Base-by-base conservation (phyloP, 1,284 basidiomycete species). In the Neonothopanus nambi region DNA sequence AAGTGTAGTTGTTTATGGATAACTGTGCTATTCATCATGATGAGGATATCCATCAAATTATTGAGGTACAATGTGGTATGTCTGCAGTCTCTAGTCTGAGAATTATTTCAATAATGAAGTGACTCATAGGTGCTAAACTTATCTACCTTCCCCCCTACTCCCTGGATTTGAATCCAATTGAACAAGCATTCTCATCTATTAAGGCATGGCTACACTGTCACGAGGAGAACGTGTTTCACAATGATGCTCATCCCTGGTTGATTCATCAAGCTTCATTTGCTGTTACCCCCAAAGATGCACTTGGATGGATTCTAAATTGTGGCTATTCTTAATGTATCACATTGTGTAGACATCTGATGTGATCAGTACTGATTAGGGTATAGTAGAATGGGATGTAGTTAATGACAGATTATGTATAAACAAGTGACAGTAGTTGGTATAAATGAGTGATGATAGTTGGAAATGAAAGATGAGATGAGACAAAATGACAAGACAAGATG, bases 81-180 rank as follows among this genome's bases (percentile, higher is more conserved):
- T 49, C 15, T 18, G 17, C 33, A 18, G 28, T 21, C 21, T 5
- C 9, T 15, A n/a, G 7, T 49, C 20, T 13, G 28, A n/a, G n/a
- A n/a, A n/a, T n/a, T n/a, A 40, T 47, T 12, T 39, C 20, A n/a
- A 24, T 38, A 49, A 23, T 24, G 13, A 5, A 18, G n/a, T 23
- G 23, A 15, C 35, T 23, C n/a, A 6, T 11, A 49, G 47, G 36
- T 26, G 47, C 47, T 21, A 21, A 18, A 6, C 36, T 49, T 5
- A 36, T 49, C 7, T 49, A 49, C 17, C 26, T 49, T 3, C 47
- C 47, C 12, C 47, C 47, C 12, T 49, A 49, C 20, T 49, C 47
- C 6, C 47, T 37, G 3, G 36, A 49, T 26, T 24, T 39, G 12
- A 39, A 49, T 39, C 47, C 47, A 4, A 24, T 24, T 5, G 47